Evolutionary conservation across 306 rosid species (phyloP), one percentile per base, ranked within the genome.

Genomic region (Crataegus laevigata): DNA sequence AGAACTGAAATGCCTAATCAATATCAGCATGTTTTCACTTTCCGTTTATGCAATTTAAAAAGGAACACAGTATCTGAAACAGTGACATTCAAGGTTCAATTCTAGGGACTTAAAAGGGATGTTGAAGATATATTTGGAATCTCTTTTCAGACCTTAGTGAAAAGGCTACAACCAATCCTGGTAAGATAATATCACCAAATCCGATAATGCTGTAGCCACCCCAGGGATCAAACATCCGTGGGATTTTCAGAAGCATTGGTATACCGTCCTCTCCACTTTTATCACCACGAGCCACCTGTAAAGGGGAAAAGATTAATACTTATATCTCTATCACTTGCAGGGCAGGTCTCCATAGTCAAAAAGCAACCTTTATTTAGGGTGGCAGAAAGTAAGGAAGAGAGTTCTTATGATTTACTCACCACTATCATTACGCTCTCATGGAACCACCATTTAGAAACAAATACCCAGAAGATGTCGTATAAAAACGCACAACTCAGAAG

Each of bases 351-450:
- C 24, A 29, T 32, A 38, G 40, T 34, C 47, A 36, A 80, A 50
- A 14, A 21, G 43, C 21, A 13, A 36, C 73, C 64, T 50, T n/a
- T 76, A 22, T 36, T 30, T 72, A 22, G 59, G 34, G 47, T 65
- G 38, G 25, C 47, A 28, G 52, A 19, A 26, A 71, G 67, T 17
- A 43, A 68, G 67, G 66, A 22, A 73, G 67, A 68, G 68, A 40
- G 51, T 19, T 58, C 42, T 59, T 77, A 26, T 45, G 52, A 68
- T 65, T 69, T 66, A 90, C 99, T 84, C 74, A 92, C 99, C 93
- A 92, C 99, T 90, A 96, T 96, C 99, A 96, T 96, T 81, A 96
- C 99, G 63, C 99, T 96, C 91, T 96, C 97, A 75, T 89, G 90
- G 88, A 96, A 96, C 99, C 92, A 92, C 96, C 88, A 76, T 80